Conservation (phyloP, 2,329 filamentous ascomycete genomes). For the Alternaria incomplexa region DNA sequence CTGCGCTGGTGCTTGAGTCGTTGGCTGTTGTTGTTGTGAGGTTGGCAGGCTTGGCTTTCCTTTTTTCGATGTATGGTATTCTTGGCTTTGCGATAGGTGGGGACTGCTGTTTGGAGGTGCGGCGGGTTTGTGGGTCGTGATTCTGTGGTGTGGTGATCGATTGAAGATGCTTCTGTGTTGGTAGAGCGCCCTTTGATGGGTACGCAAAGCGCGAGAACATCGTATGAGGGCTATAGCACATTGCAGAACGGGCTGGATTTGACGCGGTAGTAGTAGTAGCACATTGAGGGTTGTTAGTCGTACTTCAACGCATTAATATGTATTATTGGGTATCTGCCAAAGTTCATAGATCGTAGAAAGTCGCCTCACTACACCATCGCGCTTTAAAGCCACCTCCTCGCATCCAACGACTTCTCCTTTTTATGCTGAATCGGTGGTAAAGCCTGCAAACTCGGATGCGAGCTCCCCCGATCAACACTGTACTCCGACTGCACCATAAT, state of each 20-base stretch:
- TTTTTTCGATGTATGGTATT: neutral
- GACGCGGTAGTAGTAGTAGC: no score
- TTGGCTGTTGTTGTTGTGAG: neutral
- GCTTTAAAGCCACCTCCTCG: neutral
- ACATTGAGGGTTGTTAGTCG: no score
- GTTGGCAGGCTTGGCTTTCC: neutral
- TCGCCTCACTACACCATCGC: neutral
- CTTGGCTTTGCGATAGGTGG: neutral
- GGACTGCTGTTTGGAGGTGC: neutral
- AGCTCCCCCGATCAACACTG: neutral
- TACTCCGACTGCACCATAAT: slow-evolving; percentile 1
- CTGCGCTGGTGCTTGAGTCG: neutral
- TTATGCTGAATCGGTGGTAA: neutral
- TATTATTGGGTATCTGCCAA: neutral
- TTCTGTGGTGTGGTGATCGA: neutral
- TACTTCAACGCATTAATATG: neutral
- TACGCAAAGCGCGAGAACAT: neutral
- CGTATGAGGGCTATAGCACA: neutral
- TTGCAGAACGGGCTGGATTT: no score
- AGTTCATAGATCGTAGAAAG: neutral
- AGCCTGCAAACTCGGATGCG: neutral
- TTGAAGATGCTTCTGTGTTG: neutral
- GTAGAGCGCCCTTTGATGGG: neutral
- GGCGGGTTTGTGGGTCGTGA: neutral
- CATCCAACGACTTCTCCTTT: neutral